Evolutionary conservation across 768 basidiomycete species (phyloP).

Genomic region (Mycena rosella): DNA sequence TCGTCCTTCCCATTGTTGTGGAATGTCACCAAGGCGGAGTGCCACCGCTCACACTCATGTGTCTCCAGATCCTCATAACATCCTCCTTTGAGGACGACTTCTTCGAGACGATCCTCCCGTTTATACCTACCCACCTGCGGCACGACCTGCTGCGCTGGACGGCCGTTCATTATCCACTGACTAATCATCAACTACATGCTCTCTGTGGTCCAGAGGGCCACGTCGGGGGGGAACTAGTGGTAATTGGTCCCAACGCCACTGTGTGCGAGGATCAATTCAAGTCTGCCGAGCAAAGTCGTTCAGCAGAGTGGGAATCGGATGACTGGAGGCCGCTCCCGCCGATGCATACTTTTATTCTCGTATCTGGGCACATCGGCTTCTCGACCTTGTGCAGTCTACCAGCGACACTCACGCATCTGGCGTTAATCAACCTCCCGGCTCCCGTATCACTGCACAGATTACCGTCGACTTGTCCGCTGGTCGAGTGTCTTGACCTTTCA

Average conservation of each 20-base stretch:
- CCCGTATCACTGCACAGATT: conserved; percentile 68
- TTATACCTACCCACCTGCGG: conserved; percentile 70
- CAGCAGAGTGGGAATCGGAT: conserved; percentile 61
- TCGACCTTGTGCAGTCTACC: conserved; percentile 66
- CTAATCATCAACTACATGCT: conserved; percentile 60
- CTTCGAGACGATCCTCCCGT: conserved; percentile 60
- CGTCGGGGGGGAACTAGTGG: conserved; percentile 72
- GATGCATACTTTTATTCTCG: conserved; percentile 63
- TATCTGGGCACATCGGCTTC: conserved; percentile 61
- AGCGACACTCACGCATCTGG: conserved; percentile 73
- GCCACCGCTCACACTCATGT: conserved; percentile 69
- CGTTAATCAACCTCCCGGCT: conserved; percentile 64
- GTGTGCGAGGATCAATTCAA: conserved; percentile 60
- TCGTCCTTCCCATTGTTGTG: conserved; percentile 53
- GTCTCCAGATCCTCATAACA: conserved; percentile 63
- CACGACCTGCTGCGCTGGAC: conserved; percentile 69
- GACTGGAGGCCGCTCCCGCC: conserved; percentile 47
- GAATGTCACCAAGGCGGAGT: conserved; percentile 47
- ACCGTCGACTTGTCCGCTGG: conserved; percentile 69
- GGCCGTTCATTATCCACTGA: conserved; percentile 69
- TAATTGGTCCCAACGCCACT: conserved; percentile 69
- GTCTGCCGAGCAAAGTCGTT: conserved; percentile 7
- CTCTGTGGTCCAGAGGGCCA: conserved; percentile 65
- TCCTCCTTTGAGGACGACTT: conserved; percentile 56
- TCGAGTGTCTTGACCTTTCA: conserved; percentile 75